Conservation (phyloP, 1,284 basidiomycete genomes). For the Ceratobasidium sp. region DNA sequence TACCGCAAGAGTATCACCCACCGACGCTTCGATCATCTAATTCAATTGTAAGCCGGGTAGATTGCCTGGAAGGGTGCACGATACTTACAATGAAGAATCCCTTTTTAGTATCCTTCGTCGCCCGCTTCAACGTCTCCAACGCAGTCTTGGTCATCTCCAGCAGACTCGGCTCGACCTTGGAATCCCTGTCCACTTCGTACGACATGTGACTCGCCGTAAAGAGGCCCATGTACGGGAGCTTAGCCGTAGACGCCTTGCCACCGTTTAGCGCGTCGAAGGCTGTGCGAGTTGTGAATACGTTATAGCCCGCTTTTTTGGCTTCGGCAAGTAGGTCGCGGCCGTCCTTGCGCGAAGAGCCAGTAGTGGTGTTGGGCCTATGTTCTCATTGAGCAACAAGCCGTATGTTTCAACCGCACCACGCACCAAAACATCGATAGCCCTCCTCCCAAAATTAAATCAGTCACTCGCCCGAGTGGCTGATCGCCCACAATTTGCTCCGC, state of each 20-base stretch:
- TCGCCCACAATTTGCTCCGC: conserved; percentile 46
- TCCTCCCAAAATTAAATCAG: conserved; percentile 47
- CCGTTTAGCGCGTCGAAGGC: conserved; percentile 45
- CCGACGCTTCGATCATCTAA: conserved; percentile 37
- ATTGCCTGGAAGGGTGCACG: not conserved
- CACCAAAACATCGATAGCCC: conserved; percentile 40
- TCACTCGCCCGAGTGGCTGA: conserved; percentile 45
- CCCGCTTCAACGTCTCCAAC: conserved; percentile 45
- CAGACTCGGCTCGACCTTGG: conserved; percentile 45
- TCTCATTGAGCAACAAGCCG: conserved; percentile 38
- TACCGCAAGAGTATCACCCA: not conserved
- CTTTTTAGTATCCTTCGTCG: conserved; percentile 40
- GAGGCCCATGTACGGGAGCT: conserved; percentile 44
- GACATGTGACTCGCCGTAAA: conserved; percentile 45
- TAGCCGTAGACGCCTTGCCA: conserved; percentile 25
- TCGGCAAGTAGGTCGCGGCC: conserved; percentile 45
- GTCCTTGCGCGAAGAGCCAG: conserved; percentile 45
- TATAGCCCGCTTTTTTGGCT: conserved; percentile 44
- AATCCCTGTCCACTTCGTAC: conserved; percentile 49
- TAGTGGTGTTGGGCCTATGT: conserved; percentile 45
- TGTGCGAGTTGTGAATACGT: conserved; percentile 43
- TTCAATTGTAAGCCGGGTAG: not conserved
- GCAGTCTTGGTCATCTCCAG: conserved; percentile 48
- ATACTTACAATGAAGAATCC: conserved; percentile 48
- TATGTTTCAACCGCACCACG: not conserved